Evolutionary conservation across 331 rosid species (phyloP), one percentile per base, ranked within the genome.

Genomic region (Rosa hybrid): DNA sequence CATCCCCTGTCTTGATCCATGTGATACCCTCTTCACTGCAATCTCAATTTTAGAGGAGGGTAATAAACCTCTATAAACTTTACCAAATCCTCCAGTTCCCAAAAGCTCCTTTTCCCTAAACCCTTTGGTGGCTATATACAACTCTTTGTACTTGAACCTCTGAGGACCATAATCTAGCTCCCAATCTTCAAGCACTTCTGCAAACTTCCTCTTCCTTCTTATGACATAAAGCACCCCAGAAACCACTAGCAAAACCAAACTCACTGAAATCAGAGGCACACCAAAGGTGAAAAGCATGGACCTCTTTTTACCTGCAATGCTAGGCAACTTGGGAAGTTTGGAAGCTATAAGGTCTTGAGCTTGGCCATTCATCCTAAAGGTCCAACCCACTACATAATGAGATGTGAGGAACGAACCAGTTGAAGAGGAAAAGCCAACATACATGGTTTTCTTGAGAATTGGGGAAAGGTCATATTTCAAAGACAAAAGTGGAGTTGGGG

Each of bases 11-110:
- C 77, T 69, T 11, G 86, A 85, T 42, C 72, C 84, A 16, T 85
- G 87, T 1, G 86, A 76, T 38, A 83, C 63, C 48, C 21, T 75
- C 81, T 88, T 88, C 78, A 86, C 86, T 0, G 87, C 91, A 3
- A 88, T 69, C 50, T 85, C 83, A 7, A 46, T 63, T 27, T 83
- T 83, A 0, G 86, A 68, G 9, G 44, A 68, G 12, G 85, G 86
- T 8, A 86, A 8, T 4, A 77, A 25, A 41, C 91, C 91, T 81
- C 51, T 83, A 68, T 83, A 88, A 0, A 88, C 89, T 6, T 17
- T 64, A 2, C 91, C 91, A 49, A 86, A 83, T 51, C 91, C 89
- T 0, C 91, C 91, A 0, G 0, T 17, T 0, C 91, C 91, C 81
- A 85, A 69, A 11, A 85, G 68, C 21, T 83, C 78, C 45, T 59